These are phyloP conservation scores for Boletales sp. DNA, from an alignment of 768 basidiomycete genomes.

Conservation along the genomic window DNA sequence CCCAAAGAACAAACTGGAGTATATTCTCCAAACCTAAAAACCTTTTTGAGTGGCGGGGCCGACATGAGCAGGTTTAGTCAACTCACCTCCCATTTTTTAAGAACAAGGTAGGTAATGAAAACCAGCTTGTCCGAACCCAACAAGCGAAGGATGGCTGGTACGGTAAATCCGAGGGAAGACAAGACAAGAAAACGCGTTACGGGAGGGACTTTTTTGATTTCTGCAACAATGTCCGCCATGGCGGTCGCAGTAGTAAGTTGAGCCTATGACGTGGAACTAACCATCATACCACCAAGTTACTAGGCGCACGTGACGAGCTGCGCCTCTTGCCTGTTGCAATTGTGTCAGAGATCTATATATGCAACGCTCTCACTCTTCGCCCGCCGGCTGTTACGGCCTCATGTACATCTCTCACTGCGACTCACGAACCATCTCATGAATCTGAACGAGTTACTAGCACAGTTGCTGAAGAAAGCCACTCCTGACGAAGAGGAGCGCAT, in stretches of 20 bases:
- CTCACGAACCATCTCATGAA: slow-evolving; percentile 9
- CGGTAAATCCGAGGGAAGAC: slow-evolving; percentile 58
- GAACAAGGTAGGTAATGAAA: slow-evolving; percentile 48
- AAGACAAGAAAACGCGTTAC: slow-evolving; percentile 70
- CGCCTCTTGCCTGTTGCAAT: neutral
- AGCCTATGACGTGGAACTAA: neutral
- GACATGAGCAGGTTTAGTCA: too few relatives aligned
- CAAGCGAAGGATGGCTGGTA: slow-evolving; percentile 53
- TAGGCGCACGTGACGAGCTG: neutral
- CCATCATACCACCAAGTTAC: neutral
- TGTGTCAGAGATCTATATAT: neutral
- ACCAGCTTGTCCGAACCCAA: slow-evolving; percentile 55
- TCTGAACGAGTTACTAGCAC: slow-evolving; percentile 3
- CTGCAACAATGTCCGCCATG: slow-evolving; percentile 52
- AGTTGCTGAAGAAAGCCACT: slow-evolving; percentile 7
- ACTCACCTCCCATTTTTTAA: slow-evolving; percentile 50
- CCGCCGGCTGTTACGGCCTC: neutral
- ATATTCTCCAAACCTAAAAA: slow-evolving; percentile 66
- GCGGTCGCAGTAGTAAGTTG: neutral
- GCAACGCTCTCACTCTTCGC: neutral
- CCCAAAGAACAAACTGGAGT: slow-evolving; percentile 73
- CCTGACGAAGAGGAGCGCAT: slow-evolving; percentile 16
- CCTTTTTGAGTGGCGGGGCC: neutral
- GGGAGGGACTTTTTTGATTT: slow-evolving; percentile 79
- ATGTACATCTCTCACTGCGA: slow-evolving; percentile 3